Base-by-base conservation (phyloP, 805 yeast genomes). In the Torulaspora gathmanii region DNA sequence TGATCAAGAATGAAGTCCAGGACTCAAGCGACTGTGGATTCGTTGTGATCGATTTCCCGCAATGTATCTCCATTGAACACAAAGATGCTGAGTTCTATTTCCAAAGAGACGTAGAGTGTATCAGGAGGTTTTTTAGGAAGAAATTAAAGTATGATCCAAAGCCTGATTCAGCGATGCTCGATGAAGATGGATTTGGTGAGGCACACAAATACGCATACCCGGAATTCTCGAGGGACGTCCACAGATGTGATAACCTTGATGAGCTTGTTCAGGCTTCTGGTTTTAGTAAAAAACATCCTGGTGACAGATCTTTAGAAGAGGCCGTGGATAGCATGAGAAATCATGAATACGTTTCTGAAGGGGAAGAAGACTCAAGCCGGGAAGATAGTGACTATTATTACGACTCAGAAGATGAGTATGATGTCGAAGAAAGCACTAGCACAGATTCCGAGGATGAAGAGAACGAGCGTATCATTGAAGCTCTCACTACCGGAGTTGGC, bases 31-130 rank as follows among this genome's bases (percentile, higher is more conserved):
- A 81, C 44, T 68, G 70, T 34, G 93, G 86, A 40, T 87, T 89
- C 57, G 83, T 90, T 16, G 96, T 93, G 22, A 91, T 93, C 58
- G 99, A 93, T 73, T 93, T 93, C 73, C 99, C 99, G 3, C 99
- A 93, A 68, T 91, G 97, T 79, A 85, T 93, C 13, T 87, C 96
- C 17, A 86, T 86, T 37, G 90, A 85, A 53, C 99, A 93, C 61
- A 74, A 72, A 3, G 96, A 93, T 63, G 97, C 98, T 5, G 83
- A 83, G 51, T 77, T 74, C 46, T 90, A 87, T 64, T 93, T 93
- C 66, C 79, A 86, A 56, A 77, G 99, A 69, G 99, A 93, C 68
- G 95, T 93, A 19, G 86, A 87, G 46, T 90, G 98, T 65, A 82
- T 93, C 43, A 75, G 89, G 51, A 73, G 81, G 37, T 93, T 91